Evolutionary conservation across 805 yeast genomes (phyloP), one percentile per base, ranked within the genome.

Genomic region (Kluyveromyces siamensis): DNA sequence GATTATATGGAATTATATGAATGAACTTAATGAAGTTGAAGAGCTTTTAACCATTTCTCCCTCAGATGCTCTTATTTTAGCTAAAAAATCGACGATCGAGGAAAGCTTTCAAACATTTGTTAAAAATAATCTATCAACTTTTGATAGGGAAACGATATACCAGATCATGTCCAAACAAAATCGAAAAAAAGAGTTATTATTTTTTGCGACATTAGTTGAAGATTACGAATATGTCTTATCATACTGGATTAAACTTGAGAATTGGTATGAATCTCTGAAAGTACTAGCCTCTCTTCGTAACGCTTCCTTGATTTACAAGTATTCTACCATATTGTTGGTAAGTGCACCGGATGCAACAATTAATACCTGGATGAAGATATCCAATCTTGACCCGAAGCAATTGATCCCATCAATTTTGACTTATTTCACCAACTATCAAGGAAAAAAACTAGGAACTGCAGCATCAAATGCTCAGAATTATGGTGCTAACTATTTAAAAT

Each of bases 341-440:
- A 85, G 86, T 55, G 67, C 76, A 13, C 90, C 99, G 0, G 70
- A 69, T 27, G 75, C 73, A 11, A 87, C 96, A 0, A 79, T 87
- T 1, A 84, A 83, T 46, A 73, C 86, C 0, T 93, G 97, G 97
- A 75, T 86, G 58, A 74, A 71, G 45, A 58, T 72, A 0, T 67
- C 66, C 25, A 57, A 60, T 8, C 53, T 91, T 2, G 78, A 85
- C 50, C 82, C 84, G 44, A 74, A 76, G 13, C 79, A 74, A 50
- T 70, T 93, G 19, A 64, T 93, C 2, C 95, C 96, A 2, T 81
- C 96, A 0, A 69, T 91, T 11, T 63, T 89, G 51, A 75, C 81
- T 0, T 88, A 84, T 65, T 81, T 82, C 57, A 76, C 80, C 38
- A 73, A 70, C 44, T 67, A 68, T 36, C 61, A 58, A 41, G 49